Evolutionary conservation across 192 early-diverging fungal genomes (phyloP), one percentile per base, ranked within the genome.

Genomic region (Martensiomyces pterosporus): DNA sequence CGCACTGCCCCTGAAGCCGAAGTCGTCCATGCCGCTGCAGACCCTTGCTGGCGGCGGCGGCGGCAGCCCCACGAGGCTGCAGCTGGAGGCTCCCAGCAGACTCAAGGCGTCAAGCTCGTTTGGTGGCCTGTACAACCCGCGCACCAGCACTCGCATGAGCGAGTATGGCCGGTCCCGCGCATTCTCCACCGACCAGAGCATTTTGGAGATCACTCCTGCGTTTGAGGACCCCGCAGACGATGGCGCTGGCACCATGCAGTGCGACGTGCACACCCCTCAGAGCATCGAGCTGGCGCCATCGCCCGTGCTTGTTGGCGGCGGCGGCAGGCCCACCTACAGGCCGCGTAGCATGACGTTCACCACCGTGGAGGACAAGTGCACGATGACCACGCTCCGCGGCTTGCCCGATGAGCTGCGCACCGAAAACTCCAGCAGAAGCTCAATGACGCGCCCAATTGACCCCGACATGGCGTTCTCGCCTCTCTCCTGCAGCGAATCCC

Each of bases 341-440:
- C 51, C 62, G 5, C 61, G 62, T 32, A 72, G 61, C 46, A 41
- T 57, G 24, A 64, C 69, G n/a, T 56, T 72, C 39, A 43, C 57
- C 4, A 48, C 52, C 33, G 57, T 64, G 39, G 69, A 72, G 38
- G 69, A 72, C 46, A 72, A 60, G 49, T 48, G 53, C 36, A 72
- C 69, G 1, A 60, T 60, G 61, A 72, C 69, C 24, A 72, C 69
- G 4, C 46, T 52, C 60, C 69, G 69, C 35, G 69, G 69, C 10
- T 39, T 65, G 9, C 69, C 69, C 9, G 54, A 59, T 13, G 62
- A 55, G 9, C 16, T 57, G n/a, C 43, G 40, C 9, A 35, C 45
- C 1, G 47, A 32, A 21, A 43, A 40, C 27, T 29, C 52, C 15
- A 62, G 52, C 40, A 34, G 47, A 52, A 21, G 39, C 10, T 43